Base-by-base conservation (phyloP, 768 basidiomycete genomes). In the Leccinum uliginosum region DNA sequence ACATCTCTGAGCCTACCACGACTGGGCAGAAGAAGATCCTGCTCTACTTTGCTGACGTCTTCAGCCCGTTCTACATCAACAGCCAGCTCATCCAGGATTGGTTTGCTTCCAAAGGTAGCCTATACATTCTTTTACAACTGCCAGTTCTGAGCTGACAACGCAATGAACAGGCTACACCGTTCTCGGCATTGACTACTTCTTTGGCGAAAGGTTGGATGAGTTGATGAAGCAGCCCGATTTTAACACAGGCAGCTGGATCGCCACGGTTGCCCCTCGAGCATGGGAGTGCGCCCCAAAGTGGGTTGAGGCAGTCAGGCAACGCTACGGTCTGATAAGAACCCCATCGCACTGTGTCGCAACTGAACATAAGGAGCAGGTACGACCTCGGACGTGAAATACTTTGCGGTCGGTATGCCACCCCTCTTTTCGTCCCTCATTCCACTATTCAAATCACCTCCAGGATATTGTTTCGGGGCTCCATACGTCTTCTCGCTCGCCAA, bases 81-180 rank as follows among this genome's bases (percentile, higher is more conserved):
- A 79, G 77, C 49, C 74, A 84, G 67, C 72, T 86, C 21, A 55
- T 87, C 6, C 83, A 85, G 64, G 85, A 88, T 65, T 87, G 80
- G 62, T 84, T 81, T 58, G 85, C 86, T 1, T 71, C 79, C 7
- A 74, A 80, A 19, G 85, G 86, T 86, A 54, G 2, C 10, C 23
- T n/a, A n/a, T n/a, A 6, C 51, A 12, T 23, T 34, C 19, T 19
- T 50, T 21, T 19, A 21, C 10, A 4, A 43, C 19, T 12, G 12
- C 29, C 2, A 6, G n/a, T 30, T 34, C n/a, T 2, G 21, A 21
- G 19, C 21, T 32, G 14, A 50, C 6, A 15, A 34, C 14, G 14
- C 12, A 21, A 19, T 34, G 49, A 50, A 15, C 23, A 50, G 50
- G 85, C 1, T 86, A 79, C 63, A 69, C 74, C 46, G 83, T 86